phyloP scores from a whole-genome alignment of 345 rosid genomes.

The Trapa incisa region DNA sequence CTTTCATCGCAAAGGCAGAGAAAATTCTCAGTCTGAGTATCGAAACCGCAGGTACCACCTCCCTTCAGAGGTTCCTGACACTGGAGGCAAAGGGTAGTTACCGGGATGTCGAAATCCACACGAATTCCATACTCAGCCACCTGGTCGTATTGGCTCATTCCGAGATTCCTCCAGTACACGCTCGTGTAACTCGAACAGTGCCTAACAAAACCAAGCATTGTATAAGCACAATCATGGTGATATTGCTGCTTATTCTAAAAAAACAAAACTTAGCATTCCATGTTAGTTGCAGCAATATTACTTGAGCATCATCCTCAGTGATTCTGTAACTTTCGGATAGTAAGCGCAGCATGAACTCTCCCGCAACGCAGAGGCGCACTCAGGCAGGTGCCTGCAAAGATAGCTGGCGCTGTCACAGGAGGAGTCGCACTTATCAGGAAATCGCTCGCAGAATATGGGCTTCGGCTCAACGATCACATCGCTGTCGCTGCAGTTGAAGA shows the following conservation, averaged over 20 bases:
- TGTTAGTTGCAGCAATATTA: background rate
- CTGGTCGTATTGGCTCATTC: slow-evolving; percentile 38
- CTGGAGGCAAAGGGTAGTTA: slow-evolving; percentile 60
- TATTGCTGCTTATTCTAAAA: background rate
- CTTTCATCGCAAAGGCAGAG: slow-evolving; percentile 49
- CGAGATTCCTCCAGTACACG: slow-evolving; percentile 66
- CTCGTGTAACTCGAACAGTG: slow-evolving; percentile 78
- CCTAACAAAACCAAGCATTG: slow-evolving; percentile 23
- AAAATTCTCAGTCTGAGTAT: slow-evolving; percentile 42
- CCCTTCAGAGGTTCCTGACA: slow-evolving; percentile 76
- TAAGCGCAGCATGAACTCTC: slow-evolving; percentile 73
- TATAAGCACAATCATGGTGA: background rate
- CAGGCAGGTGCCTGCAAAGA: slow-evolving; percentile 78
- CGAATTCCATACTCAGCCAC: slow-evolving; percentile 77
- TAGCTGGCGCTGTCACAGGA: slow-evolving; percentile 82
- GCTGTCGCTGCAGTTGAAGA: slow-evolving; percentile 70
- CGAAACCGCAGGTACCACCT: slow-evolving; percentile 65
- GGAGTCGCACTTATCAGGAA: slow-evolving; percentile 81
- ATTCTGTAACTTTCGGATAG: slow-evolving; percentile 68
- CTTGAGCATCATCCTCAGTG: slow-evolving; percentile 69
- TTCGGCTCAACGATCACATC: slow-evolving; percentile 66
- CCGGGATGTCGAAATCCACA: slow-evolving; percentile 70
- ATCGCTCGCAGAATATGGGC: slow-evolving; percentile 73
- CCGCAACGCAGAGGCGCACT: slow-evolving; percentile 37
- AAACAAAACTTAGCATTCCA: background rate